Percentiles rank a stretch among this genome's conserved stretches.
Evolutionary conservation across 306 rosid species (phyloP).

Genomic region (Hippophae rhamnoides): DNA sequence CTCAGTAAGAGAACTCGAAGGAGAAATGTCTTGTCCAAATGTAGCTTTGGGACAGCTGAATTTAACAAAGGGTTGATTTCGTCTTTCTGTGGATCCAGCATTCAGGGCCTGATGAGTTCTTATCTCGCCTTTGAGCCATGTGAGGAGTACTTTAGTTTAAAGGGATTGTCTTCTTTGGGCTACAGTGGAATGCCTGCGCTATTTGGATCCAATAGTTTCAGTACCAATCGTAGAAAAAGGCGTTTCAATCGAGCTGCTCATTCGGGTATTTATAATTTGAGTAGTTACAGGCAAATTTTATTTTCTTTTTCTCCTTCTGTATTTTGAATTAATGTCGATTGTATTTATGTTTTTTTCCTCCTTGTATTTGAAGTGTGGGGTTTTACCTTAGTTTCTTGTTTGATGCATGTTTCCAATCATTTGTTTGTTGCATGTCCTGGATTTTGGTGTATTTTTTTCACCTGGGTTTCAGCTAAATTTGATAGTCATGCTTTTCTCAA

Average conservation of each 20-base stretch:
- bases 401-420: background rate
- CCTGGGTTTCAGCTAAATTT: background rate
- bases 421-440: background rate
- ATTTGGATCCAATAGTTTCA: conserved; percentile 46
- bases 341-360: background rate
- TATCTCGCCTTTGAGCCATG: conserved; percentile 60
- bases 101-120: conserved; percentile 58
- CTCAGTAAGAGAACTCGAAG: conserved; percentile 28
- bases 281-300: background rate
- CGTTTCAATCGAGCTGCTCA: conserved; percentile 31
- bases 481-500: background rate
- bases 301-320: background rate
- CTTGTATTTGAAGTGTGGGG: background rate
- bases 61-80: conserved; percentile 33
- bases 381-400: background rate
- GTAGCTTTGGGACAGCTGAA: conserved; percentile 20
- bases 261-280: conserved; percentile 36
- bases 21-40: conserved; percentile 32
- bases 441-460: background rate
- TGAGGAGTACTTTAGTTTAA: conserved; percentile 40
- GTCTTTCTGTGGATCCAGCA: conserved; percentile 59
- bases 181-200: conserved; percentile 36
- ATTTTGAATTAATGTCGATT: background rate
- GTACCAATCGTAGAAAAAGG: conserved; percentile 38
- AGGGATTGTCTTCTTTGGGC: conserved; percentile 35